A percentile compares a stretch with the other conserved stretches of the same genome.
Conservation (phyloP, 2,329 filamentous ascomycete genomes). For the Sporothrix mexicana region DNA sequence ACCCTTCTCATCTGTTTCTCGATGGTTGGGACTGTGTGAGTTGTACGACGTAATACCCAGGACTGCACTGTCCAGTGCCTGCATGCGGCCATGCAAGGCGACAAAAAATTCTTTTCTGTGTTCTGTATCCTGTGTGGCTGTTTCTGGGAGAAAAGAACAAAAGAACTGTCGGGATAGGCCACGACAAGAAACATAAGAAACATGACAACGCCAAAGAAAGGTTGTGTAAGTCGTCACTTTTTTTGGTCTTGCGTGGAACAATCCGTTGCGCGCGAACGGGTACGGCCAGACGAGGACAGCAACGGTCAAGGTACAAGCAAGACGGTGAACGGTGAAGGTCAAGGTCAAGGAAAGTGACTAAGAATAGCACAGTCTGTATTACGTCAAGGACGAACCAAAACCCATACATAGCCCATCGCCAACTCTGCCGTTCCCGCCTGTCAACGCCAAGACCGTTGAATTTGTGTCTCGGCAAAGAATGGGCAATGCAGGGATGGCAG, state of each 20-base stretch:
- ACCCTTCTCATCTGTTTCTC: not conserved
- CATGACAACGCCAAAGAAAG: too few species aligned
- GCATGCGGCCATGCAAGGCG: constrained; percentile 4
- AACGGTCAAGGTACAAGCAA: too few species aligned
- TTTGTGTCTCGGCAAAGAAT: constrained; percentile 22
- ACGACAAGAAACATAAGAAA: too few species aligned
- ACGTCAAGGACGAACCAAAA: too few species aligned
- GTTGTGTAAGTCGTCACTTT: not conserved
- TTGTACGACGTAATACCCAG: not conserved
- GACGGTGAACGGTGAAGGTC: too few species aligned
- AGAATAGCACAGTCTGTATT: not conserved
- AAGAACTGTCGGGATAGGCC: not conserved
- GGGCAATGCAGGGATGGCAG: not conserved
- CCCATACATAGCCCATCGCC: too few species aligned
- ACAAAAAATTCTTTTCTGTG: not conserved
- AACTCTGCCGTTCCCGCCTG: not conserved
- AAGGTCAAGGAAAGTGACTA: not conserved
- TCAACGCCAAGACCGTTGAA: constrained; percentile 16
- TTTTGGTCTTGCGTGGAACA: not conserved
- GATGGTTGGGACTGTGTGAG: not conserved
- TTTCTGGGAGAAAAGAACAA: constrained; percentile 7
- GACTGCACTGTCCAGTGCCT: too few species aligned
- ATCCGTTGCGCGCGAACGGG: not conserved
- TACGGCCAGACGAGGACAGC: constrained; percentile 15
- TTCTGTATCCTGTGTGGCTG: not conserved